Conservation (phyloP, 768 basidiomycete genomes). For the Boletales sp. region DNA sequence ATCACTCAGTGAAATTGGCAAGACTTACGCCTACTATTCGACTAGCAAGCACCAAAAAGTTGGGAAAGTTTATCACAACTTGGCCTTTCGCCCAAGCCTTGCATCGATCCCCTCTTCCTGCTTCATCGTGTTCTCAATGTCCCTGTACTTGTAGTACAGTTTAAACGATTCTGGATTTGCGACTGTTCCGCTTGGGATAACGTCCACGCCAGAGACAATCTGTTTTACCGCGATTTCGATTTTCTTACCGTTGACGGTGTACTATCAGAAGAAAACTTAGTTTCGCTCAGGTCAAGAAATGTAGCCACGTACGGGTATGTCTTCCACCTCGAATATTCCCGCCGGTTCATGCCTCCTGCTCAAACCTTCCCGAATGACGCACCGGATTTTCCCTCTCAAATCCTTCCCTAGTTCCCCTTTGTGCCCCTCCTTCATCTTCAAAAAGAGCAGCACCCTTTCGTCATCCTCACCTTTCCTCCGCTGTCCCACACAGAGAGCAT, state of each 20-base stretch:
- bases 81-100: neutral
- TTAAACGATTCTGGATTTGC: slow-evolving; percentile 67
- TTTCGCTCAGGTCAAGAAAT: neutral
- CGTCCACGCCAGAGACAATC: slow-evolving; percentile 62
- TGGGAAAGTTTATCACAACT: slow-evolving; percentile 1
- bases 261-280: slow-evolving; percentile 38
- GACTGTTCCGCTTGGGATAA: slow-evolving; percentile 71
- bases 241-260: slow-evolving; percentile 75
- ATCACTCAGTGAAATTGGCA: neutral
- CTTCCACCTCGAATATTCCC: slow-evolving; percentile 57
- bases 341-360: slow-evolving; percentile 76
- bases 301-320: slow-evolving; percentile 58
- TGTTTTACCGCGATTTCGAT: slow-evolving; percentile 80
- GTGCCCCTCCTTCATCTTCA: slow-evolving; percentile 57
- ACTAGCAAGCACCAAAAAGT: too few relatives aligned
- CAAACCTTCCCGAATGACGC: slow-evolving; percentile 53
- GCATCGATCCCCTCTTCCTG: slow-evolving; percentile 14
- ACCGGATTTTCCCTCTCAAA: slow-evolving; percentile 56
- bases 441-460: slow-evolving; percentile 72
- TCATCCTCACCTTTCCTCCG: slow-evolving; percentile 57
- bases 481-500: slow-evolving; percentile 73
- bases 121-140: slow-evolving; percentile 38
- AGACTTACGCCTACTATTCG: too few relatives aligned
- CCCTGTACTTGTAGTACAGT: slow-evolving; percentile 59
- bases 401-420: slow-evolving; percentile 48